phyloP scores from a whole-genome alignment of 177 flowering plant species.

The Telopea speciosissima region DNA sequence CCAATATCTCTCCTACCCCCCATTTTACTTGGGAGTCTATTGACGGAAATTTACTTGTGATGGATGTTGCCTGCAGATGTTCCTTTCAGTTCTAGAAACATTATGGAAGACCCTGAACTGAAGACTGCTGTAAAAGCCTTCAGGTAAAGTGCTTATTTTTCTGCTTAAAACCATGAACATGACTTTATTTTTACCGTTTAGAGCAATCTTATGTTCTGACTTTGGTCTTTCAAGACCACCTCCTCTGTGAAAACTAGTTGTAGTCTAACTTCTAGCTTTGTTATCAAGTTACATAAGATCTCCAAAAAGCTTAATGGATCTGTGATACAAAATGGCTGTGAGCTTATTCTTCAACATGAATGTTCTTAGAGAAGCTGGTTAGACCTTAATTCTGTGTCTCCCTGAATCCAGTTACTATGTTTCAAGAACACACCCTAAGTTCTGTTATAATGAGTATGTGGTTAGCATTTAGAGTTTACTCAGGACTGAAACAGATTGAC shows the following conservation, averaged over 20 bases:
- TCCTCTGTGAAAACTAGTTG: not conserved
- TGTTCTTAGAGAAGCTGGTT: not conserved
- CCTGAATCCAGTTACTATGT: too few species aligned
- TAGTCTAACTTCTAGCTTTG: not conserved
- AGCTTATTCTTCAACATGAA: not conserved
- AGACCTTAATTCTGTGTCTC: too few species aligned
- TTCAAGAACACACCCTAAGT: too few species aligned
- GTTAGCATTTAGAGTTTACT: too few species aligned
- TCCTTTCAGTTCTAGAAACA: not conserved
- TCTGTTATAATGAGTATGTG: too few species aligned
- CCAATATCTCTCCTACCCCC: too few species aligned
- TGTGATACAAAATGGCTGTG: too few species aligned
- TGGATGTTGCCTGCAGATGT: not conserved
- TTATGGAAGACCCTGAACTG: not conserved
- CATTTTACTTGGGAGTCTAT: too few species aligned
- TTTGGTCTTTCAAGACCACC: not conserved
- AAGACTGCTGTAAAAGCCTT: not conserved
- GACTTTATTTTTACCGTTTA: not conserved
- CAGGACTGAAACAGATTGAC: too few species aligned
- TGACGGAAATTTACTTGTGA: not conserved
- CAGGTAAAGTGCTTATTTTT: not conserved
- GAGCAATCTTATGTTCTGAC: not conserved
- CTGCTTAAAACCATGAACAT: not conserved
- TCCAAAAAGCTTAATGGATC: not conserved
- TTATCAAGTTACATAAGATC: not conserved